Evolutionary conservation across 2,329 filamentous ascomycete species (phyloP), one percentile per base, ranked within the genome.

Genomic region (Allantophomopsis cytisporea): DNA sequence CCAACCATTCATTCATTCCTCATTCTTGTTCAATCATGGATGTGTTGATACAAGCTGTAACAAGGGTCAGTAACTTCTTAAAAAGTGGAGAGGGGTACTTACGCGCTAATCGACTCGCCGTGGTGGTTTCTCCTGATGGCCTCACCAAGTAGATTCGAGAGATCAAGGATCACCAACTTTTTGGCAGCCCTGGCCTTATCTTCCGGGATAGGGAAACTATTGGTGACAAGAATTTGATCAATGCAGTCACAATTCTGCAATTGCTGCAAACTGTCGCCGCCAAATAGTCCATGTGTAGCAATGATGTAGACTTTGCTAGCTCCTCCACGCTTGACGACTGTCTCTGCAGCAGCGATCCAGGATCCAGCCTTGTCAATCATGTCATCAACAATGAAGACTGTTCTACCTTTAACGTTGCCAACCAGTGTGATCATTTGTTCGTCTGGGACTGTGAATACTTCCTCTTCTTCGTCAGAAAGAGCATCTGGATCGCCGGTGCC

Each of bases 351-450:
- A 5, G 89, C 89, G 49, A 98, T 93, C 91, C 91, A 98, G 6
- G 86, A 94, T 12, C 83, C 85, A 8, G 87, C 80, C 64, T 94
- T 95, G 64, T 98, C 91, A 54, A 98, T 95, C 83, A 98, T 96
- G 58, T 98, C 91, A 58, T 98, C 91, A 37, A 98, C 83, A 44
- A 98, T 87, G 56, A 98, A 82, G 39, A 96, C 91, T 0, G 85
- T 80, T 42, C 85, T 77, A 55, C 85, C 78, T 54, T 79, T 82
- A 43, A 98, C 91, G 52, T 96, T 85, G 44, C 91, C 91, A 12
- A 98, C 91, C n/a, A 98, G 69, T 0, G 91, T 98, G 51, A 98
- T 93, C 66, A 89, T 94, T 54, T 88, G 87, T 63, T 98, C 91
- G 16, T 81, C 79, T 10, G 81, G 76, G 49, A 89, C 78, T 51